Percentiles rank a stretch among this genome's conserved stretches.
Conservation (phyloP, 139 green algal species). For the Tetraselmis chui region DNA sequence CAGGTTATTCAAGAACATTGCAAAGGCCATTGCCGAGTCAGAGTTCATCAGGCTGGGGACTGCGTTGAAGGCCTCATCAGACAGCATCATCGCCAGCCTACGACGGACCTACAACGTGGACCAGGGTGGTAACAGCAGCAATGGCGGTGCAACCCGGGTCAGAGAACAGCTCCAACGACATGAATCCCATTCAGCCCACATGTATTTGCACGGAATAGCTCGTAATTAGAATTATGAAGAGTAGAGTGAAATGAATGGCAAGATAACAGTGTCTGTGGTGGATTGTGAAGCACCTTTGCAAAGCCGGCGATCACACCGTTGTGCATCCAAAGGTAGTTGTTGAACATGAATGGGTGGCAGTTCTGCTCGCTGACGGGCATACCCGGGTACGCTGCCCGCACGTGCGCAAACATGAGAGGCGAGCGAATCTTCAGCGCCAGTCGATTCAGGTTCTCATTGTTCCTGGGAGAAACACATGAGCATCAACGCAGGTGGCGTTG, state of each 20-base stretch:
- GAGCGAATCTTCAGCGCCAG: slow-evolving; percentile 85
- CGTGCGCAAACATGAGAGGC: slow-evolving; percentile 90
- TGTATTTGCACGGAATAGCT: too few species aligned
- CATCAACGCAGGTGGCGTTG: too few species aligned
- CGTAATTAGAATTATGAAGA: too few species aligned
- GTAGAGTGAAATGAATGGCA: too few species aligned
- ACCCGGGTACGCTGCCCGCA: slow-evolving; percentile 83
- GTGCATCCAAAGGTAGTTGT: slow-evolving; percentile 94
- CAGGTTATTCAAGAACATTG: slow-evolving; percentile 87
- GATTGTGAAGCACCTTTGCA: slow-evolving; percentile 10
- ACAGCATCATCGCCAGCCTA: slow-evolving; percentile 63
- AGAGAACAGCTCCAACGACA: too few species aligned
- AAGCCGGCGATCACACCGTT: slow-evolving; percentile 91
- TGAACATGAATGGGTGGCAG: slow-evolving; percentile 75
- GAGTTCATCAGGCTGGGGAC: slow-evolving; percentile 81
- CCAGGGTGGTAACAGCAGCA: too few species aligned
- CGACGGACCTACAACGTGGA: slow-evolving; percentile 52
- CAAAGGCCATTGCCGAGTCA: slow-evolving; percentile 85
- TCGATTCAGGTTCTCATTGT: slow-evolving; percentile 91
- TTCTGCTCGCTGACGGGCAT: slow-evolving; percentile 92
- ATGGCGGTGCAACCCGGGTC: too few species aligned
- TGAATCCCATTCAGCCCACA: too few species aligned
- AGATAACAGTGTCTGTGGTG: too few species aligned
- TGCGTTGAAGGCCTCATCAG: slow-evolving; percentile 83
- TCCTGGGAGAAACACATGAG: too few species aligned